Conservation (phyloP, 225 moss, liverwort and hornwort genomes). For the Pleurozium schreberi region DNA sequence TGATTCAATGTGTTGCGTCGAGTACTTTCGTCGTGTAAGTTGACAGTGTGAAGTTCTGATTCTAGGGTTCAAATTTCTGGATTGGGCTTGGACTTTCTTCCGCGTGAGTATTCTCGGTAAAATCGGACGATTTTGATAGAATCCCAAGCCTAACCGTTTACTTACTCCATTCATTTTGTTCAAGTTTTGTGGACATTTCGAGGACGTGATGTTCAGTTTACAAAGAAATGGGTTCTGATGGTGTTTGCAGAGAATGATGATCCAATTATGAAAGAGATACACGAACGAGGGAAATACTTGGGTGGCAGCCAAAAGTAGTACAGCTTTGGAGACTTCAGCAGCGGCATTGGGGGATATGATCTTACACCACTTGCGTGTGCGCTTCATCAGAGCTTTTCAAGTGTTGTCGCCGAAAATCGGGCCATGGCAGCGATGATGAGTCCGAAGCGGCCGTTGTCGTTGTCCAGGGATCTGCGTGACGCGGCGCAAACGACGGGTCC, state of each 20-base stretch:
- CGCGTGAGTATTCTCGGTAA: not conserved
- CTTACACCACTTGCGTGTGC: not conserved
- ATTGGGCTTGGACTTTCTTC: not conserved
- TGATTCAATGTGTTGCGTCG: not conserved
- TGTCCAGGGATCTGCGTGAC: slow-evolving; percentile 30
- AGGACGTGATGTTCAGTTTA: not conserved
- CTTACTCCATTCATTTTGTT: not conserved
- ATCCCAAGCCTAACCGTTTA: not conserved
- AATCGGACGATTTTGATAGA: not conserved
- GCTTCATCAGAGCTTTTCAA: not conserved
- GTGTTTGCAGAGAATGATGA: slow-evolving; percentile 56
- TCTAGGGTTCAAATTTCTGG: not conserved
- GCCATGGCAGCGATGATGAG: slow-evolving; percentile 8
- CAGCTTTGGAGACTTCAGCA: slow-evolving; percentile 53
- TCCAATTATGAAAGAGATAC: slow-evolving; percentile 70
- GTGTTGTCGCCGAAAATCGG: not conserved
- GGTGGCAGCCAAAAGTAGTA: slow-evolving; percentile 61
- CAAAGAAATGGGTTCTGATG: not conserved
- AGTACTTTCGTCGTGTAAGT: not conserved
- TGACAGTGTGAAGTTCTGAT: not conserved
- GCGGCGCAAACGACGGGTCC: slow-evolving; percentile 27
- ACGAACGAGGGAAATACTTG: slow-evolving; percentile 34
- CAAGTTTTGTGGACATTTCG: not conserved
- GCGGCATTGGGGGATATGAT: slow-evolving; percentile 33
- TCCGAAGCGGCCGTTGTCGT: slow-evolving; percentile 34